Evolutionary conservation across 352 stramenopile genomes (phyloP), one percentile per base, ranked within the genome.

Genomic region (Salisapilia sapeloensis): DNA sequence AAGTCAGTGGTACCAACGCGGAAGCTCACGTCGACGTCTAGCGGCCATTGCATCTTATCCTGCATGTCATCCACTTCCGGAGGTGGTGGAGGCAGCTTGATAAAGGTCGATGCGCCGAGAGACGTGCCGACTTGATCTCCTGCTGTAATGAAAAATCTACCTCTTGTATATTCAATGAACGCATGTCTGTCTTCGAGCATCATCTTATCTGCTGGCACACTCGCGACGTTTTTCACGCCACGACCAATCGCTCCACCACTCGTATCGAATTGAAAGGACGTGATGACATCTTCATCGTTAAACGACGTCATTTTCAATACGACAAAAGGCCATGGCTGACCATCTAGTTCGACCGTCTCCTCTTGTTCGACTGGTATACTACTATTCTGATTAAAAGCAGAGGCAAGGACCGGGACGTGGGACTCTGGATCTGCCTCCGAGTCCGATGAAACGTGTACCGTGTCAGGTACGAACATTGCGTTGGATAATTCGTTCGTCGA

Each of bases 241-340:
- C 61, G 42, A 4, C 72, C 72, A 21, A 89, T 76, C 10, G 38
- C 58, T 1, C 69, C 66, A 17, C 62, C 69, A 9, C 49, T 37
- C 0, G 25, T 29, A 22, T 58, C 57, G 42, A 89, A 81, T 0
- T 59, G 48, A 29, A 89, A 89, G 44, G 62, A 83, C 27, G 72
- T 89, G 13, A 81, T 38, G 4, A 56, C 30, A 39, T 89, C 67
- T 9, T 85, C 66, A 26, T 85, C 69, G 0, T 63, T 69, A 25
- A 82, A 80, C 0, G 64, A 58, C 16, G 67, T 83, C 72, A 89
- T 89, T 48, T 89, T 89, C 12, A 89, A 44, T 38, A 89, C 70
- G 34, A 89, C 48, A 27, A 84, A 46, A 1, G 41, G 74, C 70
- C 66, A 83, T 6, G 55, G 55, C 14, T 60, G 60, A n/a, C n/a